Percentiles rank a stretch among this genome's conserved stretches.
These are phyloP conservation scores for Chlorella vulgaris DNA, from an alignment of 139 green algal genomes.

Conservation along the genomic window DNA sequence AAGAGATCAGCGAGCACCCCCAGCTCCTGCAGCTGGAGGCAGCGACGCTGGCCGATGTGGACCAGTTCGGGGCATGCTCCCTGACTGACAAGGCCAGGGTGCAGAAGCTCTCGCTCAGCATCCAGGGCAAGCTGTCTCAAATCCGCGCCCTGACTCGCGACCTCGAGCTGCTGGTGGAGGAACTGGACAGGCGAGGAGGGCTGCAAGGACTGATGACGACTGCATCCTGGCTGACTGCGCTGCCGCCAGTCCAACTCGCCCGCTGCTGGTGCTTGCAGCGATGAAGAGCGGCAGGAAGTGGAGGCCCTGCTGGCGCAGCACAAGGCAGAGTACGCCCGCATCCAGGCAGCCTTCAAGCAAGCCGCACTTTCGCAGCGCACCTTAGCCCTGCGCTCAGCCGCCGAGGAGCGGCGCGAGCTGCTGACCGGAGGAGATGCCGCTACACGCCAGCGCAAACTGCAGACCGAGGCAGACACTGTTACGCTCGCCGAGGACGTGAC, in stretches of 20 bases:
- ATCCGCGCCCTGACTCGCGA: slow-evolving; percentile 61
- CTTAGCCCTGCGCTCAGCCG: background rate
- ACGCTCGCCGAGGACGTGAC: slow-evolving; percentile 63
- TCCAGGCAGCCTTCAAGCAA: slow-evolving; percentile 31
- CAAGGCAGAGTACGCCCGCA: slow-evolving; percentile 28
- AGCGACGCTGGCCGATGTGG: background rate
- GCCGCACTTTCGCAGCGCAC: slow-evolving; percentile 30
- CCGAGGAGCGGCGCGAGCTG: slow-evolving; percentile 30
- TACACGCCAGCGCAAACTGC: slow-evolving; percentile 45
- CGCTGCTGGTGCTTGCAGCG: slow-evolving; percentile 51
- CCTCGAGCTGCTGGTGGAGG: slow-evolving; percentile 73
- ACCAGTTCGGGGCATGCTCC: background rate
- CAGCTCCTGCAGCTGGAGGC: slow-evolving; percentile 27
- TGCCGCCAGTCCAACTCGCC: too few relatives aligned
- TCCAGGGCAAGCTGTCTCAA: slow-evolving; percentile 30
- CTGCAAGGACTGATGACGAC: background rate
- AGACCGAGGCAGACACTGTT: slow-evolving; percentile 54
- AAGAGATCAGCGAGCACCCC: background rate
- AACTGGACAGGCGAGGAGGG: slow-evolving; percentile 74
- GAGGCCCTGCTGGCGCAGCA: slow-evolving; percentile 39
- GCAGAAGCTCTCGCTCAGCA: slow-evolving; percentile 9
- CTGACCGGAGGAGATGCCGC: slow-evolving; percentile 38
- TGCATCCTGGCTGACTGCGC: background rate
- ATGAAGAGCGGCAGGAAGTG: slow-evolving; percentile 56
- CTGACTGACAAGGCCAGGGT: background rate